Conservation (phyloP, 768 basidiomycete genomes). For the Hypholoma fasciculare region DNA sequence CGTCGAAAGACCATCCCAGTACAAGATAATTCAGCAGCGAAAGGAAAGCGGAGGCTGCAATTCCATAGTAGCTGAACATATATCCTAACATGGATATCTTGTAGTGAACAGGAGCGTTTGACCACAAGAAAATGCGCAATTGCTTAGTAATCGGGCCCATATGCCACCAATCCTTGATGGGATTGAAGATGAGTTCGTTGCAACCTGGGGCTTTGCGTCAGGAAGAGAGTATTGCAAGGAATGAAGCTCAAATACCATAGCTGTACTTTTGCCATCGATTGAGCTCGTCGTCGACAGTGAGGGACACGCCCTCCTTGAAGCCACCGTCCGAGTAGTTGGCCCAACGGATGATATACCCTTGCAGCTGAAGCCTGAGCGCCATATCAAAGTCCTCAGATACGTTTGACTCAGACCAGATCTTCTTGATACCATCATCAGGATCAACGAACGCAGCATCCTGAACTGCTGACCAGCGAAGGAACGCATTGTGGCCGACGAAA, state of each 20-base stretch:
- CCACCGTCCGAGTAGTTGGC: conserved; percentile 82
- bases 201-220: conserved; percentile 41
- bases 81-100: conserved; percentile 80
- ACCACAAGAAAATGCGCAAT: conserved; percentile 77
- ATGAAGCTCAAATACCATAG: conserved; percentile 47
- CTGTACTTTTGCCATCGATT: conserved; percentile 93
- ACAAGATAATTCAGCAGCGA: conserved; percentile 72
- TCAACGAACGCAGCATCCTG: conserved; percentile 85
- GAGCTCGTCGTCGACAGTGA: conserved; percentile 88
- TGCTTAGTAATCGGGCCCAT: conserved; percentile 84
- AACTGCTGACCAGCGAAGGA: conserved; percentile 85
- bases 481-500: conserved; percentile 88
- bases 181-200: conserved; percentile 85
- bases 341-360: conserved; percentile 81
- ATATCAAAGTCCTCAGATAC: conserved; percentile 87
- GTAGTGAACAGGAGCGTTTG: conserved; percentile 75
- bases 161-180: conserved; percentile 73
- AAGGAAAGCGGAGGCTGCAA: conserved; percentile 62
- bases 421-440: conserved; percentile 57
- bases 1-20: conserved; percentile 57
- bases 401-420: conserved; percentile 83
- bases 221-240: not conserved
- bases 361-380: conserved; percentile 64
- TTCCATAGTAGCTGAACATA: conserved; percentile 64
- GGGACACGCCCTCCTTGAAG: conserved; percentile 90